Percentiles rank a stretch among this genome's conserved stretches.
Conservation (phyloP, 2,329 filamentous ascomycete genomes). For the Mycosphaerelloides madeirae region DNA sequence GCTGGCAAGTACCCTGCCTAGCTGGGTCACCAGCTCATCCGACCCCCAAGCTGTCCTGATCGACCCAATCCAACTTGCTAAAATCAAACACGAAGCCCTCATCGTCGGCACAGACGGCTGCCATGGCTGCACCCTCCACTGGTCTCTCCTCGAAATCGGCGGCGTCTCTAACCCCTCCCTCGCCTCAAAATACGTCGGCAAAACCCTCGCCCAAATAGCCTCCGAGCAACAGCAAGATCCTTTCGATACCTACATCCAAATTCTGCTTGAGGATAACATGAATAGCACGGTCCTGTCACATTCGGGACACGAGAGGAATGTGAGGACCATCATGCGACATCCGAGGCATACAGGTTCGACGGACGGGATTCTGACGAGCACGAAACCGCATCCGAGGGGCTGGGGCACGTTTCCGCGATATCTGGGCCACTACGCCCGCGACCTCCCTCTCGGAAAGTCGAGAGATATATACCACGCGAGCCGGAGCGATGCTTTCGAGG, state of each 20-base stretch:
- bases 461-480: conserved; percentile 22
- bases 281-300: conserved; percentile 27
- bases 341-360: conserved; percentile 24
- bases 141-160: conserved; percentile 27
- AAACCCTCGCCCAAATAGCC: conserved; percentile 25
- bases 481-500: conserved; percentile 14
- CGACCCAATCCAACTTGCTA: conserved; percentile 16
- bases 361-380: conserved; percentile 27
- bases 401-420: conserved; percentile 30
- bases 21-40: conserved; percentile 21
- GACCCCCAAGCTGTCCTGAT: conserved; percentile 21
- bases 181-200: conserved; percentile 21
- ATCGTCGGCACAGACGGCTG: conserved; percentile 26
- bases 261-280: conserved; percentile 26
- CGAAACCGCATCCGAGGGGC: conserved; percentile 27
- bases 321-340: conserved; percentile 27
- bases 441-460: conserved; percentile 18
- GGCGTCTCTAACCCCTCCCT: conserved; percentile 22
- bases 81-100: conserved; percentile 23
- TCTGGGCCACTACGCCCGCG: conserved; percentile 26
- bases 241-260: conserved; percentile 25
- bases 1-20: conserved; percentile 21
- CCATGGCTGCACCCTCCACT: conserved; percentile 25
- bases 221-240: conserved; percentile 19
- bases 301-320: conserved; percentile 26